phyloP scores from a whole-genome alignment of 2,329 filamentous ascomycete species.

The Colletotrichum simmondsii region DNA sequence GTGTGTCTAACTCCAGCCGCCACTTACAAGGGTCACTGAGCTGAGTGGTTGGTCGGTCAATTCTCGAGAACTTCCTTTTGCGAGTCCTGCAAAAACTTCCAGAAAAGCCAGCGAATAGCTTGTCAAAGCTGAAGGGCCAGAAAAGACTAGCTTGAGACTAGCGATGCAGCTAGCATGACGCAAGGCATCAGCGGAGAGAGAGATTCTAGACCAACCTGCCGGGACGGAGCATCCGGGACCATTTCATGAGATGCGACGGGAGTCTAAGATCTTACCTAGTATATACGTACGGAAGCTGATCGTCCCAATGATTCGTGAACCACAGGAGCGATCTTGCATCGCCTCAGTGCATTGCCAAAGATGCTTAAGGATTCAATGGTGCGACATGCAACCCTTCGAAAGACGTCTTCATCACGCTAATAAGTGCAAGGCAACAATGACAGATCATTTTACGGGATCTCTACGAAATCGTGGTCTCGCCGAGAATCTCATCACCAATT shows the following conservation, averaged over 20 bases:
- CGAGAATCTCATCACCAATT: background rate
- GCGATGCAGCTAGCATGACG: background rate
- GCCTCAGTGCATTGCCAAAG: background rate
- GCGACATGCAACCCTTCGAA: background rate
- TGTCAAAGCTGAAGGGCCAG: background rate
- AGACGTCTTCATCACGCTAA: background rate
- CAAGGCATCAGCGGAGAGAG: background rate
- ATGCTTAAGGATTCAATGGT: background rate
- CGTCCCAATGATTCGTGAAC: background rate
- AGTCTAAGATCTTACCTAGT: background rate
- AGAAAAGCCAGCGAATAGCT: background rate
- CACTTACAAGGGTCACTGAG: background rate
- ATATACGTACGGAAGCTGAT: background rate
- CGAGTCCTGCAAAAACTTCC: background rate
- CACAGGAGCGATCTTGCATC: background rate
- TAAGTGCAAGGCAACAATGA: background rate
- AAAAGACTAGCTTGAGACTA: background rate
- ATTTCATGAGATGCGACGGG: background rate
- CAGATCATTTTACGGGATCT: background rate
- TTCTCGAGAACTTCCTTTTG: background rate
- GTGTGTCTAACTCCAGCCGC: background rate
- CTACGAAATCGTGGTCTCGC: background rate
- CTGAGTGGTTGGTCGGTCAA: background rate
- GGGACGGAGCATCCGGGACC: background rate
- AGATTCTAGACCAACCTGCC: background rate